Evolutionary conservation across 371 early-diverging fungal species (phyloP).

Genomic region (Synchytrium microbalum): DNA sequence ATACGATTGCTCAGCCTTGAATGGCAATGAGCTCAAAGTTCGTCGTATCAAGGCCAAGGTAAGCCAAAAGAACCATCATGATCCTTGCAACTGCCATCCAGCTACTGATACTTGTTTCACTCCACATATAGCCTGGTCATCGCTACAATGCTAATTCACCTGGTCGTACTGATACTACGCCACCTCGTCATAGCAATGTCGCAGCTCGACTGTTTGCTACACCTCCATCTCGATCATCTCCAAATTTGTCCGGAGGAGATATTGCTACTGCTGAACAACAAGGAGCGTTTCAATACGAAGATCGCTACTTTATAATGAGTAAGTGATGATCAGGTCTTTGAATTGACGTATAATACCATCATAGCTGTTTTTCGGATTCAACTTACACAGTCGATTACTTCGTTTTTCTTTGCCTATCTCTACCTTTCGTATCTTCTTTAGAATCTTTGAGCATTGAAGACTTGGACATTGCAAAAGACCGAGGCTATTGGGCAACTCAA

Average conservation of each 20-base stretch:
- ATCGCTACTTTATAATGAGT: not conserved
- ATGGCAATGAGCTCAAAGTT: not conserved
- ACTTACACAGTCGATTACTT: no score
- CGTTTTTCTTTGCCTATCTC: no score
- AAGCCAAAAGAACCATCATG: no score
- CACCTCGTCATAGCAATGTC: not conserved
- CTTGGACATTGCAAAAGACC: slow-evolving; percentile 37
- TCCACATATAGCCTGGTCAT: not conserved
- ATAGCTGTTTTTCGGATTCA: not conserved
- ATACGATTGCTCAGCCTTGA: not conserved
- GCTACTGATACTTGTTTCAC: not conserved
- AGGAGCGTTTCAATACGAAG: not conserved
- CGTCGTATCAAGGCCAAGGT: not conserved
- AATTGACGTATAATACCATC: not conserved
- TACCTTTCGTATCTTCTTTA: slow-evolving; percentile 11
- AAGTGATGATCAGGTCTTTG: not conserved
- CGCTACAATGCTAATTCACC: no score
- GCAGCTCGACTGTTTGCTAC: not conserved
- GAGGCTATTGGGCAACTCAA: slow-evolving; percentile 46
- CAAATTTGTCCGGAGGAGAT: not conserved
- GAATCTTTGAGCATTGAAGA: slow-evolving; percentile 45
- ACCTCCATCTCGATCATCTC: not conserved
- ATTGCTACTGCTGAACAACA: not conserved
- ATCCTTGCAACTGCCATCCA: no score
- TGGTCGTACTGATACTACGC: not conserved